These are phyloP conservation scores for Pugionium dolabratum DNA, from an alignment of 345 rosid species.

Conservation along the genomic window DNA sequence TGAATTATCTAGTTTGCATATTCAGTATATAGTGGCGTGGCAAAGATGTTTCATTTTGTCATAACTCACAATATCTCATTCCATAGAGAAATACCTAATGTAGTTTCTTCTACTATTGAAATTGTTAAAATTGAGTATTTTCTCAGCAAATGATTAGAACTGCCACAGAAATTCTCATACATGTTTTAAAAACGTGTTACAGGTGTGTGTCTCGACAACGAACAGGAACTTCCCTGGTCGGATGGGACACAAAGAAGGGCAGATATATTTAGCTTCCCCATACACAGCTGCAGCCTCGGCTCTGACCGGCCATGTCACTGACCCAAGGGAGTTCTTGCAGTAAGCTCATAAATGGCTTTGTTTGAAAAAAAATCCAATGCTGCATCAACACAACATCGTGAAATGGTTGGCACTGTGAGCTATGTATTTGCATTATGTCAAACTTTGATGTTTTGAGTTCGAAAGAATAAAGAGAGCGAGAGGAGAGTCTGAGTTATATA, in stretches of 20 bases:
- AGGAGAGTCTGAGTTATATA: background rate
- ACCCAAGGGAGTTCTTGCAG: conserved; percentile 94
- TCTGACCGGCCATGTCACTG: conserved; percentile 88
- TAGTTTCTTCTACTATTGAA: no score
- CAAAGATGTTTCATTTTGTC: background rate
- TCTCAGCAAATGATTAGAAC: no score
- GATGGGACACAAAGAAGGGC: conserved; percentile 99
- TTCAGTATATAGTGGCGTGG: no score
- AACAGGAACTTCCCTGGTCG: conserved; percentile 98
- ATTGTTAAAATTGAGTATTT: no score
- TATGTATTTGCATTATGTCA: conserved; percentile 26
- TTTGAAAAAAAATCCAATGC: conserved; percentile 10
- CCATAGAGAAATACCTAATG: no score
- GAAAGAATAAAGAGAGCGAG: background rate
- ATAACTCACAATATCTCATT: background rate
- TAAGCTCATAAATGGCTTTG: conserved; percentile 38
- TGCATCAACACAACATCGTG: conserved; percentile 10
- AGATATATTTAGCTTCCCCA: conserved; percentile 92
- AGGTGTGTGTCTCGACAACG: conserved; percentile 52
- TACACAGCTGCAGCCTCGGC: conserved; percentile 98
- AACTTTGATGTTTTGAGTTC: conserved; percentile 20
- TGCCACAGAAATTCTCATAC: no score
- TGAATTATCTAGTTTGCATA: no score
- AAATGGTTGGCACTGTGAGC: conserved; percentile 13
- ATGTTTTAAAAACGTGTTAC: background rate